These are phyloP conservation scores for Aspergillus unguis DNA, from an alignment of 2,329 filamentous ascomycete genomes.

Conservation along the genomic window DNA sequence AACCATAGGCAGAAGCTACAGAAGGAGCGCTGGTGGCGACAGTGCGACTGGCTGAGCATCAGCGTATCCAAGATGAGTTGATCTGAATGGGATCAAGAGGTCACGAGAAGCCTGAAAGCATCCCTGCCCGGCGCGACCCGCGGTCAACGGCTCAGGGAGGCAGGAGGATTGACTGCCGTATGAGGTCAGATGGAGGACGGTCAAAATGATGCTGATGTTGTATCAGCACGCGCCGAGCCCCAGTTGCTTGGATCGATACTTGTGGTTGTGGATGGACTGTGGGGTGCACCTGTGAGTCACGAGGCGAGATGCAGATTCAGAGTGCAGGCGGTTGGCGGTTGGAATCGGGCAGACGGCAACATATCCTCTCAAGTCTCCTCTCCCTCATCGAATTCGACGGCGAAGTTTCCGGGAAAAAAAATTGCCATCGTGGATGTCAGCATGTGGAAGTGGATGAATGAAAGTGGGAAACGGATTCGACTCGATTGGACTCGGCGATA, in stretches of 20 bases:
- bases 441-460: too few relatives aligned
- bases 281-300: conserved; percentile 16
- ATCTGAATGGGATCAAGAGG: neutral
- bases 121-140: conserved; percentile 5
- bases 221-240: conserved; percentile 24
- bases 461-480: too few relatives aligned
- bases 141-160: neutral
- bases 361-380: too few relatives aligned
- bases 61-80: neutral
- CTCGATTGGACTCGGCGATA: conserved; percentile 10
- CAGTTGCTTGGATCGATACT: conserved; percentile 13
- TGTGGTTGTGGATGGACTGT: neutral
- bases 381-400: too few relatives aligned
- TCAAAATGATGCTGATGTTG: conserved; percentile 9
- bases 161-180: conserved; percentile 12
- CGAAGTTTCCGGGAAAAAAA: too few relatives aligned
- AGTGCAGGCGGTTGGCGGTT: conserved; percentile 15
- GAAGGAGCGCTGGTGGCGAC: conserved; percentile 8
- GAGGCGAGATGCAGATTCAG: conserved; percentile 1
- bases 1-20: conserved; percentile 5
- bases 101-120: neutral
- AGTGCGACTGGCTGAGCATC: conserved; percentile 9
- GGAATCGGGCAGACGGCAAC: conserved; percentile 9
- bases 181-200: conserved; percentile 11
- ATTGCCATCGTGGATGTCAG: too few relatives aligned